A percentile compares a stretch with the other conserved stretches of the same genome.
Conservation (phyloP, 1,284 basidiomycete genomes). For the Quambalaria eucalypti region DNA sequence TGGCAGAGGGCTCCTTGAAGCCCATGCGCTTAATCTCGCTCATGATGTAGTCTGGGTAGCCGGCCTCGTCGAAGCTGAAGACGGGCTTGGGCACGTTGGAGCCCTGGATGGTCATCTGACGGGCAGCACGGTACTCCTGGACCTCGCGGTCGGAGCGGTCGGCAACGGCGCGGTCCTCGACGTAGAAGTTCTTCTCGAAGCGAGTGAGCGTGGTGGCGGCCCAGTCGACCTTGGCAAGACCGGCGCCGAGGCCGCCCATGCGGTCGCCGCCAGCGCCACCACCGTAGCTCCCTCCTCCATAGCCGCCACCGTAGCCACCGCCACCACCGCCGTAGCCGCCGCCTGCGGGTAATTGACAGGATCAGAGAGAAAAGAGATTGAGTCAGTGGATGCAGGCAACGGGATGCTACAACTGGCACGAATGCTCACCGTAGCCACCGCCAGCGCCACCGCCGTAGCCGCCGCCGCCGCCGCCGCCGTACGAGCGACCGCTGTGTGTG, state of each 20-base stretch:
- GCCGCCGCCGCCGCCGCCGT: slow-evolving; percentile 9
- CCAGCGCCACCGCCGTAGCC: slow-evolving; percentile 16
- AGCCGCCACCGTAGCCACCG: slow-evolving; percentile 50
- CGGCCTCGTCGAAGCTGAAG: slow-evolving; percentile 82
- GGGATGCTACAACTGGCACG: no score
- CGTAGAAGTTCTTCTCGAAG: slow-evolving; percentile 81
- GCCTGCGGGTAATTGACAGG: no score
- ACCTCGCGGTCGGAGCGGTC: slow-evolving; percentile 74
- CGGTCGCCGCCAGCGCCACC: slow-evolving; percentile 56
- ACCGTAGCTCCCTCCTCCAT: slow-evolving; percentile 20
- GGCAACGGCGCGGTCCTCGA: slow-evolving; percentile 78
- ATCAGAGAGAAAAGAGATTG: neutral
- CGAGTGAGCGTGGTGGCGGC: slow-evolving; percentile 59
- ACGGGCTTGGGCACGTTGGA: slow-evolving; percentile 80
- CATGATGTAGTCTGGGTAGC: slow-evolving; percentile 93
- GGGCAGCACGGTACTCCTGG: slow-evolving; percentile 69
- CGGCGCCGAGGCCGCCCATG: slow-evolving; percentile 74
- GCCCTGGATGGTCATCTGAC: slow-evolving; percentile 90
- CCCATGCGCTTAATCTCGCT: slow-evolving; percentile 85
- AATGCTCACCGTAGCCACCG: slow-evolving; percentile 7
- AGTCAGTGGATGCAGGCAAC: neutral
- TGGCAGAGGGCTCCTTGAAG: slow-evolving; percentile 78
- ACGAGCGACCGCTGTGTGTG: neutral
- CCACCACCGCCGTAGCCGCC: slow-evolving; percentile 9
- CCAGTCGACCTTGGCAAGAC: slow-evolving; percentile 82